Conservation (phyloP, 2,329 filamentous ascomycete species). For the Colletotrichum melonis region DNA sequence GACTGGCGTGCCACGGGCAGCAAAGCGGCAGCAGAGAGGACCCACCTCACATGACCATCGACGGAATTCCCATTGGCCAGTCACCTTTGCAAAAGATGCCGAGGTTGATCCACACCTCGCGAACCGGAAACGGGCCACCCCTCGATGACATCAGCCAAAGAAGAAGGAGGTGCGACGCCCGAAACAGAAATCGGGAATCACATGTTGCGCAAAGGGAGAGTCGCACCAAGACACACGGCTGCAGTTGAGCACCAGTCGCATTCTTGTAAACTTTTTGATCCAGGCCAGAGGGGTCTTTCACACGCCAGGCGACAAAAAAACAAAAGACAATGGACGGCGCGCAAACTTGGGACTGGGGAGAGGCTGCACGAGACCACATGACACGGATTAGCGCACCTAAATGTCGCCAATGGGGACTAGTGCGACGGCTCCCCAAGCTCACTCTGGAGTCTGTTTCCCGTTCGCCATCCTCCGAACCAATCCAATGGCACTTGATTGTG, state of each 20-base stretch:
- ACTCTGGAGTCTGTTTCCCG: neutral
- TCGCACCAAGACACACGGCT: slow-evolving; percentile 2
- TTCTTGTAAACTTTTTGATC: neutral
- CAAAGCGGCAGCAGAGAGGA: neutral
- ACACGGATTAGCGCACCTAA: slow-evolving; percentile 16
- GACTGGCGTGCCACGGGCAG: slow-evolving; percentile 2
- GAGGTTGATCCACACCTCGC: slow-evolving; percentile 23
- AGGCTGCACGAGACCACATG: slow-evolving; percentile 20
- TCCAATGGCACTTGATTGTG: neutral
- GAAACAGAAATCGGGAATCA: slow-evolving; percentile 29
- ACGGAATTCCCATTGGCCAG: slow-evolving; percentile 8
- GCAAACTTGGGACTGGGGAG: neutral
- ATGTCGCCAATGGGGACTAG: neutral
- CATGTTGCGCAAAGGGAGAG: slow-evolving; percentile 16
- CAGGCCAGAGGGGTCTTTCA: neutral
- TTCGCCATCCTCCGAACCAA: neutral
- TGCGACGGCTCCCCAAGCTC: neutral
- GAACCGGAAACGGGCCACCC: slow-evolving; percentile 5
- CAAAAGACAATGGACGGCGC: slow-evolving; percentile 6
- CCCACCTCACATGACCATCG: slow-evolving; percentile 23
- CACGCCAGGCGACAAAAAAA: neutral
- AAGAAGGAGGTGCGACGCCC: slow-evolving; percentile 7
- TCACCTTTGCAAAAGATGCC: slow-evolving; percentile 12
- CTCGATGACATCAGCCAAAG: slow-evolving; percentile 34
- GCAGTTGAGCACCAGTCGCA: neutral